These are phyloP conservation scores for Gaultheria prostrata DNA, from an alignment of 148 eudicot genomes.

Conservation along the genomic window DNA sequence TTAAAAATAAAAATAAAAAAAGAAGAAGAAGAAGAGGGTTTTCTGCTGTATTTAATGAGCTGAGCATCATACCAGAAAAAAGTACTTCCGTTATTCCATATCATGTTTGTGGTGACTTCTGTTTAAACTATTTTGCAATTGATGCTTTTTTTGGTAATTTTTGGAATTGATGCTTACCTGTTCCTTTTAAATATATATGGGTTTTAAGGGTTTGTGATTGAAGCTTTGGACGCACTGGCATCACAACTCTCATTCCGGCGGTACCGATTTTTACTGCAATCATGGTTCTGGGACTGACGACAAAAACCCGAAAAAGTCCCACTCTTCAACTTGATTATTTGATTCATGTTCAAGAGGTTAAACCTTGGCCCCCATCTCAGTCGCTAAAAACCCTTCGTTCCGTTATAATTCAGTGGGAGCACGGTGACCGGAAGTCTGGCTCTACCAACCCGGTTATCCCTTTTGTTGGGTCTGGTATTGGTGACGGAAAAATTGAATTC, in stretches of 20 bases:
- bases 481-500: conserved; percentile 73
- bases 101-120: neutral
- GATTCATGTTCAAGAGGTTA: conserved; percentile 72
- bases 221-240: neutral
- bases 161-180: neutral
- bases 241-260: neutral
- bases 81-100: neutral
- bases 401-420: conserved; percentile 79
- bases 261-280: conserved; percentile 15
- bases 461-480: conserved; percentile 42
- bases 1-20: neutral
- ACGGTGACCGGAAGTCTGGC: conserved; percentile 65
- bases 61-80: neutral
- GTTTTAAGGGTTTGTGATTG: conserved; percentile 5
- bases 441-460: conserved; percentile 64
- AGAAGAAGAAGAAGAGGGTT: neutral
- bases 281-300: conserved; percentile 69
- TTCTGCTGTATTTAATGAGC: neutral
- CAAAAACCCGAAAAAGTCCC: conserved; percentile 62
- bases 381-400: conserved; percentile 66
- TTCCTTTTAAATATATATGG: neutral
- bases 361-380: conserved; percentile 98
- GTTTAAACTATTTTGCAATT: neutral
- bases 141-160: neutral
- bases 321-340: conserved; percentile 63